A percentile compares a stretch with the other conserved stretches of the same genome.
These are phyloP conservation scores for Vaccinium vitisidaea DNA, from an alignment of 148 eudicot genomes.

Conservation along the genomic window DNA sequence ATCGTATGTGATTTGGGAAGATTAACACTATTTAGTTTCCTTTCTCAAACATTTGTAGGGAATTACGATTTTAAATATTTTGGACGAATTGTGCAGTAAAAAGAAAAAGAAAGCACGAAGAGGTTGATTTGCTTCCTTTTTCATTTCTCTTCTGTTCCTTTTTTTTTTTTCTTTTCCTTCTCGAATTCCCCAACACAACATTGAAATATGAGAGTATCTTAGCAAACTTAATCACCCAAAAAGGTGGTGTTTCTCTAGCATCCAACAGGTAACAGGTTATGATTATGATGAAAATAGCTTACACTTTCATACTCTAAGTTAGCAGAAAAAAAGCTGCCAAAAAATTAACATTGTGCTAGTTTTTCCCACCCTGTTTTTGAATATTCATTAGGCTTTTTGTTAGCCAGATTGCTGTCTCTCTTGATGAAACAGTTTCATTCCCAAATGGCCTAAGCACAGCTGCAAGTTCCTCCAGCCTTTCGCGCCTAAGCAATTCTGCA, in stretches of 20 bases:
- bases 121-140: too few species aligned
- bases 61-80: too few species aligned
- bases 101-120: too few species aligned
- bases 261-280: background rate
- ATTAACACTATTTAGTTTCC: too few species aligned
- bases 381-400: slow-evolving; percentile 87
- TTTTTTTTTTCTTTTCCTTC: too few species aligned
- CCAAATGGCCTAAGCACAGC: slow-evolving; percentile 89
- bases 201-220: background rate
- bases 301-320: background rate
- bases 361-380: slow-evolving; percentile 41
- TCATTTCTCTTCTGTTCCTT: too few species aligned
- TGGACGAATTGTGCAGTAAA: too few species aligned
- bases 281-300: background rate
- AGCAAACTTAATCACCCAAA: background rate
- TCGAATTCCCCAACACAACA: too few species aligned
- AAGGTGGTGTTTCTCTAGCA: background rate
- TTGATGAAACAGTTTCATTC: slow-evolving; percentile 79
- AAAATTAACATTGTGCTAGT: background rate
- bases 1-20: too few species aligned
- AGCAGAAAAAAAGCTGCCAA: background rate
- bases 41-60: too few species aligned
- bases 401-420: slow-evolving; percentile 97
- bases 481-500: slow-evolving; percentile 75
- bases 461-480: slow-evolving; percentile 75